These are phyloP conservation scores for Ceratobasidium sp. DNA, from an alignment of 1,284 basidiomycete species.

Conservation along the genomic window DNA sequence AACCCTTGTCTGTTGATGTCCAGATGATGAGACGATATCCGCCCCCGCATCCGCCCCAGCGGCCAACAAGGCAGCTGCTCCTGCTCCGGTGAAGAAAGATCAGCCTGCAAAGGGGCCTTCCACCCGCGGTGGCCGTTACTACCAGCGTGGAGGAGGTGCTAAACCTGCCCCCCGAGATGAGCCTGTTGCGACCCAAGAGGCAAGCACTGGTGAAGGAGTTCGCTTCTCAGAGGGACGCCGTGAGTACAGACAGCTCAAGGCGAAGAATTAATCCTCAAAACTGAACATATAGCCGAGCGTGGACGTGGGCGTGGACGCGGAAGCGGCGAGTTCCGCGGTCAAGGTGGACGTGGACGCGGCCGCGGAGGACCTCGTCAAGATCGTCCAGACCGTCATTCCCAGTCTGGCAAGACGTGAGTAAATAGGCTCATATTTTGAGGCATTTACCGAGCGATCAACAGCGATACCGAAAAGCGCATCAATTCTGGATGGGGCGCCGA, in stretches of 20 bases:
- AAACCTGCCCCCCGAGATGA: slow-evolving; percentile 38
- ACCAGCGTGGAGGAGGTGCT: slow-evolving; percentile 70
- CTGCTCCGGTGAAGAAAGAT: slow-evolving; percentile 60
- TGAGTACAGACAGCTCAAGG: slow-evolving; percentile 62
- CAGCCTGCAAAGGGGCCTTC: slow-evolving; percentile 67
- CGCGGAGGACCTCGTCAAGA: slow-evolving; percentile 60
- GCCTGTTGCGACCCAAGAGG: slow-evolving; percentile 29
- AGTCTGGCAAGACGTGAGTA: slow-evolving; percentile 70
- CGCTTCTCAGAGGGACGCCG: slow-evolving; percentile 54
- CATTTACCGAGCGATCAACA: slow-evolving; percentile 54
- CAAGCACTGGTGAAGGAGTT: slow-evolving; percentile 30
- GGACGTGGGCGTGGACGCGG: slow-evolving; percentile 59
- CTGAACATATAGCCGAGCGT: slow-evolving; percentile 38
- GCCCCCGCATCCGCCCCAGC: slow-evolving; percentile 51
- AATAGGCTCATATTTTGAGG: neutral
- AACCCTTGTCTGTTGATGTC: slow-evolving; percentile 50
- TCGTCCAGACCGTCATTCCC: slow-evolving; percentile 80
- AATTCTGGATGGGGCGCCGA: slow-evolving; percentile 93
- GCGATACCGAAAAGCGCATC: slow-evolving; percentile 92
- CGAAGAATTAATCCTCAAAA: slow-evolving; percentile 11
- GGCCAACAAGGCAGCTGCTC: slow-evolving; percentile 59
- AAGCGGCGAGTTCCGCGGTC: slow-evolving; percentile 61
- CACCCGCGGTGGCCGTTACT: slow-evolving; percentile 79
- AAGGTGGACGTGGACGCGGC: slow-evolving; percentile 59
- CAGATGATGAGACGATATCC: slow-evolving; percentile 60